phyloP scores from a whole-genome alignment of 306 rosid species.

The Glycine latifolia region DNA sequence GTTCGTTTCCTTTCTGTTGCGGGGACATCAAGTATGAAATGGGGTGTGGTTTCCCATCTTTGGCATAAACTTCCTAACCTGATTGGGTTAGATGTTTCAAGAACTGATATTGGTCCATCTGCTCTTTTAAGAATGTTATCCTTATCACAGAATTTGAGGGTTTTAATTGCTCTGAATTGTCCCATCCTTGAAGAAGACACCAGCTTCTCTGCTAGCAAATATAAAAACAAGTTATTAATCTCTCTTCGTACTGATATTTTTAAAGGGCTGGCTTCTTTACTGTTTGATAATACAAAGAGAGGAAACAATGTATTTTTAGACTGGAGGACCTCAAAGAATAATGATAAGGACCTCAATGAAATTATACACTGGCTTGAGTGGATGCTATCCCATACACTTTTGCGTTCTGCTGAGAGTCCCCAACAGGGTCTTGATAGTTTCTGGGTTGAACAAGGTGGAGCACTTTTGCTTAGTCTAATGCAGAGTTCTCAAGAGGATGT shows the following conservation, averaged over 20 bases:
- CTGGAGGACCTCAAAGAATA: conserved; percentile 75
- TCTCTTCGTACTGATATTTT: conserved; percentile 81
- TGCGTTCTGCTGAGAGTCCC: conserved; percentile 96
- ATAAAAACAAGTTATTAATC: conserved; percentile 80
- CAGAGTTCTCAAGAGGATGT: conserved; percentile 98
- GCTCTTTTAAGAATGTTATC: conserved; percentile 81
- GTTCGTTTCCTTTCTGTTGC: conserved; percentile 90
- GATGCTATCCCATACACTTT: conserved; percentile 94
- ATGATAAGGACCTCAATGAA: conserved; percentile 75
- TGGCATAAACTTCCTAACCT: conserved; percentile 93
- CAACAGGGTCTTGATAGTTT: conserved; percentile 89
- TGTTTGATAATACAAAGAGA: conserved; percentile 68
- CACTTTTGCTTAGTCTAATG: conserved; percentile 93
- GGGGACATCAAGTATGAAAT: conserved; percentile 87
- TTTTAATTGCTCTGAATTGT: conserved; percentile 93
- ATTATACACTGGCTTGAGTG: conserved; percentile 97
- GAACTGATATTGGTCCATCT: conserved; percentile 88
- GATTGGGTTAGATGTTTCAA: conserved; percentile 88
- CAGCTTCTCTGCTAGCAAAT: conserved; percentile 66
- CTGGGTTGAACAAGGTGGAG: conserved; percentile 97
- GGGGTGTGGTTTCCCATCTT: conserved; percentile 86
- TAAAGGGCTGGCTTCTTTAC: conserved; percentile 81
- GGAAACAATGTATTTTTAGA: conserved; percentile 85
- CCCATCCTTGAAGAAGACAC: conserved; percentile 81
- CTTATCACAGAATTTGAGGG: conserved; percentile 74